Evolutionary conservation across 768 basidiomycete species (phyloP).

Genomic region (Zangia roseola): DNA sequence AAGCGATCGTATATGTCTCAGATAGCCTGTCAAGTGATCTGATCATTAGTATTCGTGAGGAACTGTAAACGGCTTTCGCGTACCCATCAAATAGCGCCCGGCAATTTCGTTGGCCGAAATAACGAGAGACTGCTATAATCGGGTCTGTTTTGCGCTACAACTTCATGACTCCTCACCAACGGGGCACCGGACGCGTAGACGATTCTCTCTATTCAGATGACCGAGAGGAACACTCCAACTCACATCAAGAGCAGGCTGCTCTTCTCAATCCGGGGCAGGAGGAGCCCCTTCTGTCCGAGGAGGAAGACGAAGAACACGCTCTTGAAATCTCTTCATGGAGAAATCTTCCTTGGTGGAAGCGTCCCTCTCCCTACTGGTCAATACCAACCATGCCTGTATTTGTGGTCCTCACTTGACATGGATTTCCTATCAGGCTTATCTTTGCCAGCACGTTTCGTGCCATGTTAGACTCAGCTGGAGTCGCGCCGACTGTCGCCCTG

Average conservation of each 20-base stretch:
- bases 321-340: slow-evolving; percentile 26
- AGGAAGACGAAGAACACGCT: slow-evolving; percentile 30
- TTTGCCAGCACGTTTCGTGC: slow-evolving; percentile 50
- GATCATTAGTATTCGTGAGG: too few species aligned
- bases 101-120: too few species aligned
- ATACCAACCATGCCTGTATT: slow-evolving; percentile 16
- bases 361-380: slow-evolving; percentile 73
- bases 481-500: slow-evolving; percentile 72
- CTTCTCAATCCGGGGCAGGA: slow-evolving; percentile 21
- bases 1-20: too few species aligned
- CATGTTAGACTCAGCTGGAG: slow-evolving; percentile 51
- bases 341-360: slow-evolving; percentile 68
- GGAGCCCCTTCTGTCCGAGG: slow-evolving; percentile 7
- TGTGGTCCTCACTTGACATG: not conserved
- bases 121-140: too few species aligned
- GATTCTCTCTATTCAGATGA: slow-evolving; percentile 47
- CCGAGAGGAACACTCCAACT: slow-evolving; percentile 33
- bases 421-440: slow-evolving; percentile 51
- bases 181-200: not conserved
- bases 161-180: slow-evolving; percentile 15
- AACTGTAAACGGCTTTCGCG: too few species aligned
- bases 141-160: too few species aligned
- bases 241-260: slow-evolving; percentile 38
- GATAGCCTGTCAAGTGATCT: too few species aligned
- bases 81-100: too few species aligned